These are phyloP conservation scores for Botrytis aclada DNA, from an alignment of 2,329 filamentous ascomycete genomes.

Conservation along the genomic window DNA sequence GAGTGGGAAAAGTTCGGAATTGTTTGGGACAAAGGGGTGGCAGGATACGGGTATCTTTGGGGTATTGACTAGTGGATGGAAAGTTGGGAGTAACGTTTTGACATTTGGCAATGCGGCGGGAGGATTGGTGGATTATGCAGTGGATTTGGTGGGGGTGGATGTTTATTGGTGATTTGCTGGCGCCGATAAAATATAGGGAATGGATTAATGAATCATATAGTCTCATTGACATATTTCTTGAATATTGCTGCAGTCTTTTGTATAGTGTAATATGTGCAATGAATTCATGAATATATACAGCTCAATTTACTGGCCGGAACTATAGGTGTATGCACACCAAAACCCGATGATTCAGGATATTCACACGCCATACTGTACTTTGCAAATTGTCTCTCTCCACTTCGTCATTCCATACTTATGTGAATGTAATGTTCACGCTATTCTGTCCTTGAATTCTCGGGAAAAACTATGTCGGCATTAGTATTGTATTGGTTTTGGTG, in stretches of 20 bases:
- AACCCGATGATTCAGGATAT: background rate
- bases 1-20: constrained; percentile 31
- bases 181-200: background rate
- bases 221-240: background rate
- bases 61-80: constrained; percentile 27
- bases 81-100: constrained; percentile 29
- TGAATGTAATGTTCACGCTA: constrained; percentile 10
- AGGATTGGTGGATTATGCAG: constrained; percentile 34
- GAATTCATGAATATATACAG: constrained; percentile 1
- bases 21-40: constrained; percentile 29
- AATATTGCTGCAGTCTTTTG: too few species aligned
- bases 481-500: background rate
- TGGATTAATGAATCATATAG: too few species aligned
- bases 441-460: constrained; percentile 11
- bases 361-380: background rate
- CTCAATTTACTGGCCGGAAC: background rate
- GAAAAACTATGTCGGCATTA: background rate
- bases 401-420: background rate
- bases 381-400: background rate
- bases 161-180: constrained; percentile 26
- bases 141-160: constrained; percentile 40
- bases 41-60: constrained; percentile 32
- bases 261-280: background rate
- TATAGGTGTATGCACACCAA: background rate
- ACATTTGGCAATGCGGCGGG: constrained; percentile 38